Percentiles rank a stretch among this genome's conserved stretches.
phyloP scores from a whole-genome alignment of 306 rosid genomes.

The Acacia melanoxylon region DNA sequence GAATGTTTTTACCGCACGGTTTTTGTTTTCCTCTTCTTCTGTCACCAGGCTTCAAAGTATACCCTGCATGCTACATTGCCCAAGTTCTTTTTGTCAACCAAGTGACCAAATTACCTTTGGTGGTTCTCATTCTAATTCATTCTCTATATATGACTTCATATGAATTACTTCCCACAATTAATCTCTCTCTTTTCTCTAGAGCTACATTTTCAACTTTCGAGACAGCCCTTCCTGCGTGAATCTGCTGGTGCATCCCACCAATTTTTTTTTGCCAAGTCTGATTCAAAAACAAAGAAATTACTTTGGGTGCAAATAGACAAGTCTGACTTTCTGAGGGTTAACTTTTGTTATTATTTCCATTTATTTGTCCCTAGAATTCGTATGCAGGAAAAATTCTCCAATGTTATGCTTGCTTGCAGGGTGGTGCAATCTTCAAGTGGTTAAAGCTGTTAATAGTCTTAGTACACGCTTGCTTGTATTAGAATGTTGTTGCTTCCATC shows the following conservation, averaged over 20 bases:
- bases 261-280: background rate
- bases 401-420: slow-evolving; percentile 42
- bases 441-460: slow-evolving; percentile 17
- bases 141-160: background rate
- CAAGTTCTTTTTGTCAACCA: background rate
- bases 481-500: slow-evolving; percentile 13
- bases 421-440: slow-evolving; percentile 23
- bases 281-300: background rate
- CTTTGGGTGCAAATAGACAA: background rate
- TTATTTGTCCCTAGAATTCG: background rate
- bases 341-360: background rate
- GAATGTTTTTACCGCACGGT: background rate
- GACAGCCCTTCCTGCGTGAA: background rate
- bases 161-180: background rate
- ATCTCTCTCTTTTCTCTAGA: background rate
- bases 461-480: slow-evolving; percentile 41
- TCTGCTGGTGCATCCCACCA: background rate
- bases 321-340: background rate
- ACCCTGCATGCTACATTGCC: background rate
- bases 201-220: background rate
- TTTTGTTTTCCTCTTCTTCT: background rate
- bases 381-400: background rate
- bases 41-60: background rate
- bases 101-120: background rate
- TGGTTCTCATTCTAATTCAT: background rate